Percentiles rank a stretch among this genome's conserved stretches.
These are phyloP conservation scores for Lactarius trivialis DNA, from an alignment of 768 basidiomycete species.

Conservation along the genomic window DNA sequence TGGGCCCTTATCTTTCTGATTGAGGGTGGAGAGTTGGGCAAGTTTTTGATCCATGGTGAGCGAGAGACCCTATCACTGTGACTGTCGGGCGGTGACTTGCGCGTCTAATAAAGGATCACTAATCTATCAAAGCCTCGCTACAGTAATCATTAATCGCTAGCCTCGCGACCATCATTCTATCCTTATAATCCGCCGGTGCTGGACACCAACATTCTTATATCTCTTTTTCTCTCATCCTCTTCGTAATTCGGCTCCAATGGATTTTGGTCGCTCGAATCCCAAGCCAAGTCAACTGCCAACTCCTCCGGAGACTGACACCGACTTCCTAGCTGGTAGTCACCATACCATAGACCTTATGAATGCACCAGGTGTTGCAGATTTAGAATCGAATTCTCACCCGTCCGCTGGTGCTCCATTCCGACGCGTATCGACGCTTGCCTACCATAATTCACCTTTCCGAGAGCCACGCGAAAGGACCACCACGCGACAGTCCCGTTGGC, in stretches of 20 bases:
- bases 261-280: conserved; percentile 29
- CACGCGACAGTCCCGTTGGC: conserved; percentile 40
- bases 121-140: too few species aligned
- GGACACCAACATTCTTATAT: neutral
- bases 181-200: conserved; percentile 5
- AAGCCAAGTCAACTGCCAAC: conserved; percentile 22
- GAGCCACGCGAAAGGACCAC: conserved; percentile 38
- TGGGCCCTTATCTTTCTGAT: conserved; percentile 80
- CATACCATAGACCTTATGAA: conserved; percentile 2
- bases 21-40: conserved; percentile 51
- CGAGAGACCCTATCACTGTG: neutral
- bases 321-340: conserved; percentile 11
- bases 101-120: neutral
- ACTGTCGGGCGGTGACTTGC: neutral
- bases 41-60: conserved; percentile 58
- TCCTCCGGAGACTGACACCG: conserved; percentile 37
- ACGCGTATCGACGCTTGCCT: conserved; percentile 46
- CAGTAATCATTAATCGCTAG: too few species aligned
- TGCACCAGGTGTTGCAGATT: neutral
- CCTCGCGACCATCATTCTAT: conserved; percentile 11
- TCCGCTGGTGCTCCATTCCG: conserved; percentile 32
- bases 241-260: conserved; percentile 37
- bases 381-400: neutral
- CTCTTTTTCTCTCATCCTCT: conserved; percentile 21
- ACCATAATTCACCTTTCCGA: conserved; percentile 40